A percentile compares a stretch with the other conserved stretches of the same genome.
phyloP scores from a whole-genome alignment of 768 basidiomycete genomes.

The Steccherinum ochraceum region DNA sequence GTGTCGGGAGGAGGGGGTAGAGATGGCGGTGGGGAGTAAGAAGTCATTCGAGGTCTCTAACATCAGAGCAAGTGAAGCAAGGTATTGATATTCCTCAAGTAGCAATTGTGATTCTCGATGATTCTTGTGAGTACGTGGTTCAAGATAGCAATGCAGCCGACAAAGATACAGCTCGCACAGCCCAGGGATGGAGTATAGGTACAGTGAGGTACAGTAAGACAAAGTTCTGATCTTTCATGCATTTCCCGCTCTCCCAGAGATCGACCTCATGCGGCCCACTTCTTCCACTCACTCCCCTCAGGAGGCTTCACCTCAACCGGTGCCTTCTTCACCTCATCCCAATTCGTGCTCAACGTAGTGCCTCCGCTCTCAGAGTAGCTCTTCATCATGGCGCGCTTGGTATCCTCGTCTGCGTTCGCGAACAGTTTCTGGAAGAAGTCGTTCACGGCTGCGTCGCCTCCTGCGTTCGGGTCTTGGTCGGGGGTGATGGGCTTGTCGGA shows the following conservation, averaged over 20 bases:
- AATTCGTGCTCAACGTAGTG: conserved; percentile 93
- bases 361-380: conserved; percentile 94
- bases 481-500: conserved; percentile 63
- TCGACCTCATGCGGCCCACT: conserved; percentile 40
- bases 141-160: no score
- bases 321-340: conserved; percentile 77
- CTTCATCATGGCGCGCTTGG: conserved; percentile 95
- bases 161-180: no score
- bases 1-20: not conserved
- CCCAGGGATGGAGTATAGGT: no score
- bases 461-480: conserved; percentile 82
- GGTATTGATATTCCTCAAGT: not conserved
- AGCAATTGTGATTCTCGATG: no score
- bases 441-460: conserved; percentile 84
- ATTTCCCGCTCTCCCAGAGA: not conserved
- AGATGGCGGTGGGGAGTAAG: conserved; percentile 2
- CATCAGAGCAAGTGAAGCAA: not conserved
- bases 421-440: conserved; percentile 90
- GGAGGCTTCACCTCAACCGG: conserved; percentile 79
- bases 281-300: conserved; percentile 76
- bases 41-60: no score
- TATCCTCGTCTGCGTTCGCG: conserved; percentile 85
- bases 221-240: not conserved
- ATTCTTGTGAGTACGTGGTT: no score
- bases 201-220: not conserved